Percentiles rank a stretch among this genome's conserved stretches.
Conservation (phyloP, 1,284 basidiomycete genomes). For the Marasmius tenuissimus region DNA sequence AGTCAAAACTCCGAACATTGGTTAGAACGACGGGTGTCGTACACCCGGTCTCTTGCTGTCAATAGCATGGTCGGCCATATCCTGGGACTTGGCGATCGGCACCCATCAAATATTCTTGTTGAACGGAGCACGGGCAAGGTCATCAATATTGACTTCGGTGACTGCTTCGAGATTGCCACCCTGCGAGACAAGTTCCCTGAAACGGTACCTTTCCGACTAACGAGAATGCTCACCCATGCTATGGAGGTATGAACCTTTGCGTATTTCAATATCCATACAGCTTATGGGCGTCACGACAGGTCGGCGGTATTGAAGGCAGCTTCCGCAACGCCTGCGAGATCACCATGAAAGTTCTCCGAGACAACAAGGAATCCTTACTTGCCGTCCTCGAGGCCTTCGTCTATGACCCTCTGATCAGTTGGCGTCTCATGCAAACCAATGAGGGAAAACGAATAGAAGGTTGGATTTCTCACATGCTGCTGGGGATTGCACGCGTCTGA, state of each 20-base stretch:
- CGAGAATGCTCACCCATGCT: conserved; percentile 97
- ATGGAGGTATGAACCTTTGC: conserved; percentile 79
- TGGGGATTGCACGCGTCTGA: conserved; percentile 5
- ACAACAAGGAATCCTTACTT: conserved; percentile 97
- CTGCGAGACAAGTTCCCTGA: conserved; percentile 98
- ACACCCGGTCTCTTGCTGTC: conserved; percentile 93
- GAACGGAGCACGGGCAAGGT: conserved; percentile 94
- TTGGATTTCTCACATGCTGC: conserved; percentile 24
- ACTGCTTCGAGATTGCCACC: conserved; percentile 95
- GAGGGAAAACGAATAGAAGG: conserved; percentile 66
- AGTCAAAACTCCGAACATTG: conserved; percentile 95
- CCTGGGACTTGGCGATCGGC: conserved; percentile 96
- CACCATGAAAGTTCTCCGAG: conserved; percentile 94
- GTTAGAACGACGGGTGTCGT: conserved; percentile 96
- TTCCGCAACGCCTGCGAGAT: conserved; percentile 97
- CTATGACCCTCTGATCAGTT: conserved; percentile 88
- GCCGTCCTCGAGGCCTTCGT: conserved; percentile 96
- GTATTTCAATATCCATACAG: not conserved
- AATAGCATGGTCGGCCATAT: conserved; percentile 99
- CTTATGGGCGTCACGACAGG: conserved; percentile 43
- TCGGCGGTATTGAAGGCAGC: conserved; percentile 96
- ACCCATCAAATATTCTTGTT: conserved; percentile 94
- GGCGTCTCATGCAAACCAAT: conserved; percentile 81
- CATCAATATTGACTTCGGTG: conserved; percentile 96
- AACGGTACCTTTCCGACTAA: conserved; percentile 97